phyloP scores from a whole-genome alignment of 345 rosid species.

The Punica granatum region DNA sequence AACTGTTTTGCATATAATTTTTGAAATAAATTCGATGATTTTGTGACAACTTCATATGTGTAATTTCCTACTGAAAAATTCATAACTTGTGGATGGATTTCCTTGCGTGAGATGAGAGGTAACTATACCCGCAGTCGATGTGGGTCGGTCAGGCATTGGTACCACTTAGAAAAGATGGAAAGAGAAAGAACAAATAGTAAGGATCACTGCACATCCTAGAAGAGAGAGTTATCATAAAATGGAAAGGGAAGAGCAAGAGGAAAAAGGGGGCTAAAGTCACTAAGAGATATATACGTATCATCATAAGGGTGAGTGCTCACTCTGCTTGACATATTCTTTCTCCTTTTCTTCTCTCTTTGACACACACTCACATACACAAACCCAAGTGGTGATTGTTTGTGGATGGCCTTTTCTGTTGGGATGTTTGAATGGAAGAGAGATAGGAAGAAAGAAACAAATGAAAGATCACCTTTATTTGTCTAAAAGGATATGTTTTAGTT shows the following conservation, averaged over 20 bases:
- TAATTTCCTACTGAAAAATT: not conserved
- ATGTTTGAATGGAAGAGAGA: not conserved
- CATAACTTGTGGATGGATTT: too few species aligned
- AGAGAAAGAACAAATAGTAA: not conserved
- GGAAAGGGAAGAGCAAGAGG: not conserved
- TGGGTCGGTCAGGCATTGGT: not conserved
- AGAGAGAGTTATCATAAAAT: not conserved
- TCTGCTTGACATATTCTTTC: not conserved
- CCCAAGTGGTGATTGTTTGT: too few species aligned
- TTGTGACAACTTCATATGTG: too few species aligned
- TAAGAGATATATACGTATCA: not conserved
- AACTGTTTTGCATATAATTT: too few species aligned
- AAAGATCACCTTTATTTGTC: not conserved
- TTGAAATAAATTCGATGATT: too few species aligned
- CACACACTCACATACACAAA: not conserved
- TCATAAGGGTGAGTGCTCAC: slow-evolving; percentile 10
- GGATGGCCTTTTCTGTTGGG: not conserved
- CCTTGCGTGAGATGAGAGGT: too few species aligned
- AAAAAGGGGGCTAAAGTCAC: not conserved
- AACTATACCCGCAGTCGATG: not conserved
- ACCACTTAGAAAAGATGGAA: not conserved
- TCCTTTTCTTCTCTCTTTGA: not conserved
- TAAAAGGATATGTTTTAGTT: too few species aligned
- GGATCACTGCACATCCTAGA: not conserved
- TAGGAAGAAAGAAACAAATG: not conserved